These are phyloP conservation scores for Tylopilus balloui DNA, from an alignment of 768 basidiomycete genomes.

Conservation along the genomic window DNA sequence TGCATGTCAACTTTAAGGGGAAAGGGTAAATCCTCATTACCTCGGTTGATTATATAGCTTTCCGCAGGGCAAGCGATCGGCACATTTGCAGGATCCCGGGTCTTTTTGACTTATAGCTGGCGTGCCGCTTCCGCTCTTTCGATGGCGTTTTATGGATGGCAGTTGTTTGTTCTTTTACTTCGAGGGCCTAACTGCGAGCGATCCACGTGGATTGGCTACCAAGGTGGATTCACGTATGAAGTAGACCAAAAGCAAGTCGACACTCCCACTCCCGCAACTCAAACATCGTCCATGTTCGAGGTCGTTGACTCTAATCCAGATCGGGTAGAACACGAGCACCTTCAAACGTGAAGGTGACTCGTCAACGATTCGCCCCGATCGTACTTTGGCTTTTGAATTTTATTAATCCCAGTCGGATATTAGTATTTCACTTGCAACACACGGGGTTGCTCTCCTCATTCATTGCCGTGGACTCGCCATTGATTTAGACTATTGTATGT, in stretches of 20 bases:
- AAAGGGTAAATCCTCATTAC: too few species aligned
- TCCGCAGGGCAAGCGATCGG: constrained; percentile 40
- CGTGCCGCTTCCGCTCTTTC: constrained; percentile 29
- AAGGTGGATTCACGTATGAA: constrained; percentile 42
- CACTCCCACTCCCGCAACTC: not conserved
- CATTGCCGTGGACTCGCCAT: not conserved
- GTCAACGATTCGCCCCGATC: not conserved
- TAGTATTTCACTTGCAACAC: not conserved
- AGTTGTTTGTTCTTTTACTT: constrained; percentile 32
- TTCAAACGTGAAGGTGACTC: not conserved
- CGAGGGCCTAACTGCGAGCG: constrained; percentile 37
- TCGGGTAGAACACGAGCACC: not conserved
- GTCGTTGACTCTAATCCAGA: not conserved
- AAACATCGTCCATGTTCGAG: constrained; percentile 3
- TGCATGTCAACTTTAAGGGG: not conserved
- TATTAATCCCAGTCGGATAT: not conserved
- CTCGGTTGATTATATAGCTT: constrained; percentile 7
- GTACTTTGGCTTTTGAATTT: not conserved
- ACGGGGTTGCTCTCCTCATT: not conserved
- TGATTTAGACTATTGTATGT: not conserved
- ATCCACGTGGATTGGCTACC: constrained; percentile 54
- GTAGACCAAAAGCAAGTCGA: constrained; percentile 1
- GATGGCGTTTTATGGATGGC: constrained; percentile 34
- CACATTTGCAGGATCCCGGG: constrained; percentile 36
- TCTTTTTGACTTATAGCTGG: constrained; percentile 41